phyloP scores from a whole-genome alignment of 805 yeast species.

The Starmerella lactis-condensi region DNA sequence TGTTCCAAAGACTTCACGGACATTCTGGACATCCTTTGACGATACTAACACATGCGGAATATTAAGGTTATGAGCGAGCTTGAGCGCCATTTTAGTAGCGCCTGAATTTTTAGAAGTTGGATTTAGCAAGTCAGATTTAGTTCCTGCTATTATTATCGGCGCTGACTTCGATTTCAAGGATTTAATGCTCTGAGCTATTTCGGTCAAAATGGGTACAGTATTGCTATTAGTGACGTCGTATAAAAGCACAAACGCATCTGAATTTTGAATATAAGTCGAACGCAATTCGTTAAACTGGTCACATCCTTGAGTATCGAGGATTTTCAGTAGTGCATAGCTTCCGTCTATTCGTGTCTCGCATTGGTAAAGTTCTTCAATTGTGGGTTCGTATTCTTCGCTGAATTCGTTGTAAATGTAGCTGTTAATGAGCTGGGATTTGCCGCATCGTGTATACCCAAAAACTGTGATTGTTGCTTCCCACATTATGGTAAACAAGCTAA shows the following conservation, averaged over 20 bases:
- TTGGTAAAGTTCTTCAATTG: slow-evolving; percentile 88
- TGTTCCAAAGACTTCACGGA: slow-evolving; percentile 75
- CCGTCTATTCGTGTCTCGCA: slow-evolving; percentile 80
- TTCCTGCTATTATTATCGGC: slow-evolving; percentile 82
- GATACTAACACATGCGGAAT: slow-evolving; percentile 83
- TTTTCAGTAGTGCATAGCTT: slow-evolving; percentile 67
- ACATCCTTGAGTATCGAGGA: slow-evolving; percentile 81
- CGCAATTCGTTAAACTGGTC: slow-evolving; percentile 95
- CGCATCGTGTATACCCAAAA: slow-evolving; percentile 94
- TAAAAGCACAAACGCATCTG: slow-evolving; percentile 76
- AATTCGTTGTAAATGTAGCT: slow-evolving; percentile 83
- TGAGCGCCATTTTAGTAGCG: slow-evolving; percentile 63
- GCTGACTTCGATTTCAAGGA: slow-evolving; percentile 66
- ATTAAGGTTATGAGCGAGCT: slow-evolving; percentile 72
- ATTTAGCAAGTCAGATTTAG: slow-evolving; percentile 60
- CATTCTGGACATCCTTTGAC: slow-evolving; percentile 78
- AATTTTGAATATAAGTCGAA: slow-evolving; percentile 49
- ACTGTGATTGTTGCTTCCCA: no score
- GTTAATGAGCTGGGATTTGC: slow-evolving; percentile 82
- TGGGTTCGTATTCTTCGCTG: slow-evolving; percentile 85
- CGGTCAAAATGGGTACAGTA: slow-evolving; percentile 59
- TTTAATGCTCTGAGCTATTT: slow-evolving; percentile 65
- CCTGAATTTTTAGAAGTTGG: slow-evolving; percentile 57
- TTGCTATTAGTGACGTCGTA: slow-evolving; percentile 65
- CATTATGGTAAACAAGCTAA: no score